Evolutionary conservation across 2,329 filamentous ascomycete species (phyloP).

Genomic region (Nemania abortiva): DNA sequence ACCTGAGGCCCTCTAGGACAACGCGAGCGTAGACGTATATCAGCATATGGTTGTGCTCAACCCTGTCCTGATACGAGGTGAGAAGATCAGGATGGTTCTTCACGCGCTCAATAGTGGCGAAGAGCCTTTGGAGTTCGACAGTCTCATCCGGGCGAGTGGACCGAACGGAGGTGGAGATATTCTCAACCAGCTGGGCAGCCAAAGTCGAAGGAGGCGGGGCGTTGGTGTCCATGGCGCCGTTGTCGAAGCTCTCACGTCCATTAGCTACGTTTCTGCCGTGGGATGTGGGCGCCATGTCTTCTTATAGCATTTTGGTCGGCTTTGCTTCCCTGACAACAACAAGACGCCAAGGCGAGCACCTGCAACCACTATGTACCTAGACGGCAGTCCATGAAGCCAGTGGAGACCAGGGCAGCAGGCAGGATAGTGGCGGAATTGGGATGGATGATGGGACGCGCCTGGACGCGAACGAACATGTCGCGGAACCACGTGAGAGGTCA

Average conservation of each 20-base stretch:
- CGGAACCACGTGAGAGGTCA: conserved; percentile 40
- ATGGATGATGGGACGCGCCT: conserved; percentile 25
- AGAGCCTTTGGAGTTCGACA: conserved; percentile 79
- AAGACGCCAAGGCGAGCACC: not conserved
- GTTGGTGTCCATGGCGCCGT: conserved; percentile 43
- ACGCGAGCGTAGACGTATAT: conserved; percentile 86
- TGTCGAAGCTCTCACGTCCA: conserved; percentile 44
- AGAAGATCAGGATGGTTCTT: conserved; percentile 66
- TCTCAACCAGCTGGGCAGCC: conserved; percentile 87
- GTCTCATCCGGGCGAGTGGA: conserved; percentile 74
- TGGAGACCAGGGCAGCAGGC: conserved; percentile 10
- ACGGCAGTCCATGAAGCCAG: conserved; percentile 12
- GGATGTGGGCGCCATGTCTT: conserved; percentile 51
- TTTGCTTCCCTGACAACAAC: not conserved
- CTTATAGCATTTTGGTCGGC: conserved; percentile 15
- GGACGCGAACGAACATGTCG: conserved; percentile 34
- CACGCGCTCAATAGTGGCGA: conserved; percentile 66
- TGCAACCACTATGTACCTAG: not conserved
- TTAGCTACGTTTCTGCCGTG: conserved; percentile 46
- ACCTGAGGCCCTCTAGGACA: conserved; percentile 76
- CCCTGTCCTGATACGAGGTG: conserved; percentile 72
- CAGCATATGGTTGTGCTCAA: conserved; percentile 84
- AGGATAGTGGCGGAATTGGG: not conserved
- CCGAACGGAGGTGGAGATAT: conserved; percentile 74
- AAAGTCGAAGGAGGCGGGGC: conserved; percentile 79